These are phyloP conservation scores for Rhexocercosporidium sp. DNA, from an alignment of 2,329 filamentous ascomycete genomes.

Conservation along the genomic window DNA sequence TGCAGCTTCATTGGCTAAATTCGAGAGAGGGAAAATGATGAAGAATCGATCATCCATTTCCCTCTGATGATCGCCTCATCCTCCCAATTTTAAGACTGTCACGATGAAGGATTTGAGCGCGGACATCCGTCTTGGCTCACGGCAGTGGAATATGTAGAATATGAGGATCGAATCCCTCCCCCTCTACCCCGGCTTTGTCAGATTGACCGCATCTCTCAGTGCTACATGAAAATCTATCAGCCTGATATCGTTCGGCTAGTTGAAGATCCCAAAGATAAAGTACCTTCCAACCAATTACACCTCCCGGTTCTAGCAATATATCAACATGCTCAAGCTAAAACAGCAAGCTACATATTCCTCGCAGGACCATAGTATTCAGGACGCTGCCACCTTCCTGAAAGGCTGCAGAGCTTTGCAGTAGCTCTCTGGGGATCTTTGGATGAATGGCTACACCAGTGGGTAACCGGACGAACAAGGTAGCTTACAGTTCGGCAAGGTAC, in stretches of 20 bases:
- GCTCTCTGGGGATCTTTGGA: slow-evolving; percentile 7
- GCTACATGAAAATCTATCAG: not conserved
- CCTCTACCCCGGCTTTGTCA: not conserved
- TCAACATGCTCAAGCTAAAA: slow-evolving; percentile 1
- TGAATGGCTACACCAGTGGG: slow-evolving; percentile 2
- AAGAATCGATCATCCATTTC: slow-evolving; percentile 3
- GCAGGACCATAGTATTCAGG: not conserved
- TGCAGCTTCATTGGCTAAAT: slow-evolving; percentile 1
- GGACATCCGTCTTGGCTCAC: slow-evolving; percentile 5
- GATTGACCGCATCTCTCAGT: not conserved
- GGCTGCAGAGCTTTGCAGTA: not conserved
- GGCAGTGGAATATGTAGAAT: not conserved
- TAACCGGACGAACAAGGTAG: slow-evolving; percentile 1
- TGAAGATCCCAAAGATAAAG: not conserved
- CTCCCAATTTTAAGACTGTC: not conserved
- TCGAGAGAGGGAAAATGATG: not conserved
- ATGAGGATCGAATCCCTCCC: not conserved
- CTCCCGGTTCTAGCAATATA: not conserved
- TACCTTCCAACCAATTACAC: not conserved
- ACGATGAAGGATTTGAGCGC: not conserved
- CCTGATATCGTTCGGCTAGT: not conserved
- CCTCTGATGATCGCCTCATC: not conserved
- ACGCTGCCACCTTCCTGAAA: not conserved
- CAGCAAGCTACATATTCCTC: not conserved
- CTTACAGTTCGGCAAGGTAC: not conserved